Conservation (phyloP, 306 rosid species). For the Trichosanthes truncata region DNA sequence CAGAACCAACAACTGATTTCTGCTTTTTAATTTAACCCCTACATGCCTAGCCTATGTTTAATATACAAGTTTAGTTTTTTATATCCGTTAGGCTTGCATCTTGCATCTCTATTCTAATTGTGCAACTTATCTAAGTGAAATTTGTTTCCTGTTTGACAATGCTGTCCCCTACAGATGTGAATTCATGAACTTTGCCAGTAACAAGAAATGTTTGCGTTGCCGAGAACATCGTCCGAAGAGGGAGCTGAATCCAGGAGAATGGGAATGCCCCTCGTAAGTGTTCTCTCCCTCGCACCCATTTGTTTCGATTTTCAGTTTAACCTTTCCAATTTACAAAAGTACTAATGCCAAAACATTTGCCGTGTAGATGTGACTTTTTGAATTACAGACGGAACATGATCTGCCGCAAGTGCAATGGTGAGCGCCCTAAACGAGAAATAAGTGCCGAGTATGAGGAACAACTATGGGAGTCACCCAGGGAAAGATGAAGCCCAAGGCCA, state of each 20-base stretch:
- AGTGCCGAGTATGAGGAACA: neutral
- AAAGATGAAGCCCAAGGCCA: neutral
- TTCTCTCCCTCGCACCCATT: neutral
- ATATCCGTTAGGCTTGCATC: neutral
- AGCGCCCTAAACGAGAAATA: neutral
- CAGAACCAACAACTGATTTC: neutral
- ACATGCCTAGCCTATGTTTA: neutral
- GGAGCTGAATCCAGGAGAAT: slow-evolving; percentile 43
- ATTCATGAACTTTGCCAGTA: slow-evolving; percentile 75
- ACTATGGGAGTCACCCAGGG: neutral
- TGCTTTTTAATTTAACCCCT: neutral
- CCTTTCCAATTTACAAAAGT: neutral
- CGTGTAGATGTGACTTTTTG: slow-evolving; percentile 51
- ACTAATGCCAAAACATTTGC: neutral
- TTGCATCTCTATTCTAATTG: neutral
- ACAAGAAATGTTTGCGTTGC: slow-evolving; percentile 60
- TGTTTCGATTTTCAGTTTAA: neutral
- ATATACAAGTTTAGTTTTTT: no score
- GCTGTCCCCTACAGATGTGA: slow-evolving; percentile 42
- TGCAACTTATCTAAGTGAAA: neutral
- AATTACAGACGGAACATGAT: slow-evolving; percentile 39
- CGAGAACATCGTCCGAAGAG: slow-evolving; percentile 42
- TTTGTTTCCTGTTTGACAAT: neutral
- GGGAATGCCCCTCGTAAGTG: slow-evolving; percentile 83
- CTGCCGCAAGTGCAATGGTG: neutral